phyloP scores from a whole-genome alignment of 192 early-diverging fungal species.

The Backusella circina region DNA sequence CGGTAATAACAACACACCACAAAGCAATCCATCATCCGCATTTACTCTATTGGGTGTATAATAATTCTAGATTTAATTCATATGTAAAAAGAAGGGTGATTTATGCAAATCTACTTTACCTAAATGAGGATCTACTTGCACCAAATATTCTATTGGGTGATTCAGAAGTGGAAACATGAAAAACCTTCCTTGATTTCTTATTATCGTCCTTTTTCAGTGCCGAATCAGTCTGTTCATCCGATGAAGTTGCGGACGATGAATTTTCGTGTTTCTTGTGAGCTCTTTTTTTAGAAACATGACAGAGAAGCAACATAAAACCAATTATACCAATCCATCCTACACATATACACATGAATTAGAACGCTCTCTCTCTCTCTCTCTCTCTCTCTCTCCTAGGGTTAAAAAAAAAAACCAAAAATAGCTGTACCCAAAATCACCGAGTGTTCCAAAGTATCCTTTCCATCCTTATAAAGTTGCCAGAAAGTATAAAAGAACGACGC shows the following conservation, averaged over 20 bases:
- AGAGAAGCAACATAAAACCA: neutral
- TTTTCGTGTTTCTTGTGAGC: neutral
- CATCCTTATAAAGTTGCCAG: conserved; percentile 1
- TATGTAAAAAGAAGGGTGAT: neutral
- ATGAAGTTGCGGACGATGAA: conserved; percentile 10
- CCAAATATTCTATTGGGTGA: conserved; percentile 21
- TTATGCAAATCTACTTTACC: conserved; percentile 3
- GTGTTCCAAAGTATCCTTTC: neutral
- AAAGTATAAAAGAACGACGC: conserved; percentile 4
- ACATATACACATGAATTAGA: neutral
- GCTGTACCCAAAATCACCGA: conserved; percentile 6
- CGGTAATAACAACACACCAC: conserved; percentile 46
- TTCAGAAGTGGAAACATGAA: neutral
- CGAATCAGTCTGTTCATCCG: conserved; percentile 11
- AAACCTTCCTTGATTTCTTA: neutral
- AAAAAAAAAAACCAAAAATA: too few relatives aligned
- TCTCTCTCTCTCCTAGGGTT: neutral
- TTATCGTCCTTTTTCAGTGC: neutral
- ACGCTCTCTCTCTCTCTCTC: too few relatives aligned
- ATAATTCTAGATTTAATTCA: neutral
- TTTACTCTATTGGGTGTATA: conserved; percentile 33
- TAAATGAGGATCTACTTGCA: conserved; percentile 11
- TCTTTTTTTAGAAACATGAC: neutral
- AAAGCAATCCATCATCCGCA: conserved; percentile 56
- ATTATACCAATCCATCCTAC: conserved; percentile 6